Evolutionary conservation across 1,139 yeast genomes (phyloP), one percentile per base, ranked within the genome.

Genomic region (Lodderomyces oxycetoniae): DNA sequence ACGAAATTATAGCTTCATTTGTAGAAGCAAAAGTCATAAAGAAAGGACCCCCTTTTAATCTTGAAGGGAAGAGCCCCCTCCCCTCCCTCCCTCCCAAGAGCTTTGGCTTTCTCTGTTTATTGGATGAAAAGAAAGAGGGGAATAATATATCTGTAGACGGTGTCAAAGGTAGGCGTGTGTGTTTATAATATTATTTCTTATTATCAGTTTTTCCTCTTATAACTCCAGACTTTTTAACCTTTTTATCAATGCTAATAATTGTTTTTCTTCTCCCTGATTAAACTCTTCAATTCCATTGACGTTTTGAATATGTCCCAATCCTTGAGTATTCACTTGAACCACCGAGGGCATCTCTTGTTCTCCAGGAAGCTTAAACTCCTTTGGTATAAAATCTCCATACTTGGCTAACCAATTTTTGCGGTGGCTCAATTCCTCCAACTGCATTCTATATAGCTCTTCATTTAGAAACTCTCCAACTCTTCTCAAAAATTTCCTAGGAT

Each of bases 341-440:
- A 67, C 59, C 2, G 54, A 43, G 1, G 74, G 74, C 40, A 61
- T 63, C 29, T 52, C 53, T 20, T 41, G 39, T 27, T 63, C 71
- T 1, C 71, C 73, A 0, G 73, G 73, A 4, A 68, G 48, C 28
- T 45, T 49, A 40, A 67, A 63, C 38, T 63, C 68, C 32, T 55
- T 57, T 3, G 74, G 74, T 7, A 67, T 65, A 38, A 61, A 67
- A 31, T 58, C 63, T 4, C 73, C 74, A 40, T 62, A 66, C 31
- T 60, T 57, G 3, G 49, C 46, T 19, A 65, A 47, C 74, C 74
- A 68, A 16, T 46, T 47, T 26, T 46, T 50, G 26, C 74, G 47
- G 40, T 71, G 48, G 23, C 56, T 58, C 5, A 48, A 42, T 43
- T 68, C 74, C 28, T 59, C 59, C 19, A 51, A 48, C 41, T 67